Evolutionary conservation across 768 basidiomycete species (phyloP), one percentile per base, ranked within the genome.

Genomic region (Ramaria rubella): DNA sequence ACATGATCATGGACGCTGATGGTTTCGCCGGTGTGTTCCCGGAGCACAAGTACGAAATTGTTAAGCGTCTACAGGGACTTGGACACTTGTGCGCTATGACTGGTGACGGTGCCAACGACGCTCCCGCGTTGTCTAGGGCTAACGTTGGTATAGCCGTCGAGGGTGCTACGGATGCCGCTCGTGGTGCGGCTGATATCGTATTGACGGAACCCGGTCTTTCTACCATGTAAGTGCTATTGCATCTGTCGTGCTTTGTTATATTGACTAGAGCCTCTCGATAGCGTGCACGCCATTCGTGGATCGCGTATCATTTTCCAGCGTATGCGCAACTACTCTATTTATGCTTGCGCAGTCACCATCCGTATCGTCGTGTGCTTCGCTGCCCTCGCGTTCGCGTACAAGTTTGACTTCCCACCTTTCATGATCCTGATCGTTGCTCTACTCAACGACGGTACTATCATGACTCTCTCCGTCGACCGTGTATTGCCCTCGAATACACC

Each of bases 81-180:
- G 95, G 94, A 49, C 94, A 96, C 73, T 75, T 96, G 59, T 92
- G 90, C 72, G 95, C 95, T 58, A 98, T 98, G 95, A 98, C 95
- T 70, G 95, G 95, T 81, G 95, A 97, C 67, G 95, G 95, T 81
- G 95, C 95, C 68, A 98, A 97, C 70, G 94, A 98, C 62, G 95
- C 95, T 55, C 95, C 95, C 53, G 95, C 95, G 67, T 80, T 98
- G 38, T 95, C 94, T 59, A 91, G 94, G 69, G 95, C 94, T 71
- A 98, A 98, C 71, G 95, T 98, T 67, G 95, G 95, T 87, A 97
- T 98, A 61, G 95, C 95, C 61, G 95, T 98, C 67, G 94, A 98
- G 72, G 95, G 95, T 83, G 94, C 95, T 57, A 98, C 95, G 33
- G 95, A 98, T 65, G 95, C 95, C 64, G 95, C 95, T 64, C 92